A percentile compares a stretch with the other conserved stretches of the same genome.
Conservation (phyloP, 73 alveolate genomes). For the Stentor roeselii region DNA sequence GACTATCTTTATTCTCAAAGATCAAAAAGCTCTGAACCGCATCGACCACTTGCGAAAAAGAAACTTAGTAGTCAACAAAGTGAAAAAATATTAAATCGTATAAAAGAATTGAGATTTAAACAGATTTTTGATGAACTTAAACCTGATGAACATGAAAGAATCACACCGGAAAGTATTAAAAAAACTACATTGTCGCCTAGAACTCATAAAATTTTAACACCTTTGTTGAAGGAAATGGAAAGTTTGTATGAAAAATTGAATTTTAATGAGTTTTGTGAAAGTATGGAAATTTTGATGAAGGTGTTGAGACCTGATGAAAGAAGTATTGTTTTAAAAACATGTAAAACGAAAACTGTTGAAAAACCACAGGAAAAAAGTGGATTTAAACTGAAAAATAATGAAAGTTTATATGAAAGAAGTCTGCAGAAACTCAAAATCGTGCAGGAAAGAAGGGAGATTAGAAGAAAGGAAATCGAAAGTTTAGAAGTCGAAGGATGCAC, state of each 20-base stretch:
- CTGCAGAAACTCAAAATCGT: background rate
- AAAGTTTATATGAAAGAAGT: background rate
- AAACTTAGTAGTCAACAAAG: background rate
- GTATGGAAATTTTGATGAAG: slow-evolving; percentile 4
- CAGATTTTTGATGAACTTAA: background rate
- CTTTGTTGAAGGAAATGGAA: slow-evolving; percentile 7
- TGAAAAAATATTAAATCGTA: background rate
- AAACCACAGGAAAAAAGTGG: background rate
- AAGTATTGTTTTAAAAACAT: background rate
- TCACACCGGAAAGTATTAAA: background rate
- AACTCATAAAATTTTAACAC: background rate
- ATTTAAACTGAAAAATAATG: background rate
- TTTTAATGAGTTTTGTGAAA: slow-evolving; percentile 2
- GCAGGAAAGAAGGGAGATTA: background rate
- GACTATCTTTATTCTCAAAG: background rate
- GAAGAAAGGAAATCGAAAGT: background rate
- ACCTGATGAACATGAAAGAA: slow-evolving; percentile 10
- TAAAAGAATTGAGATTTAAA: background rate
- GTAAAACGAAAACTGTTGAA: background rate
- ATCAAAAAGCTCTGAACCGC: background rate
- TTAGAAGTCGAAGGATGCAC: background rate
- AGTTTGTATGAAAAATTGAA: background rate
- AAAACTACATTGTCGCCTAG: background rate
- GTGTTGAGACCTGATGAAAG: slow-evolving; percentile 12
- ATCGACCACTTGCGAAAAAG: background rate